Percentiles rank a stretch among this genome's conserved stretches.
These are phyloP conservation scores for Puya raimondii DNA, from an alignment of 176 grass and related monocot species.

Conservation along the genomic window DNA sequence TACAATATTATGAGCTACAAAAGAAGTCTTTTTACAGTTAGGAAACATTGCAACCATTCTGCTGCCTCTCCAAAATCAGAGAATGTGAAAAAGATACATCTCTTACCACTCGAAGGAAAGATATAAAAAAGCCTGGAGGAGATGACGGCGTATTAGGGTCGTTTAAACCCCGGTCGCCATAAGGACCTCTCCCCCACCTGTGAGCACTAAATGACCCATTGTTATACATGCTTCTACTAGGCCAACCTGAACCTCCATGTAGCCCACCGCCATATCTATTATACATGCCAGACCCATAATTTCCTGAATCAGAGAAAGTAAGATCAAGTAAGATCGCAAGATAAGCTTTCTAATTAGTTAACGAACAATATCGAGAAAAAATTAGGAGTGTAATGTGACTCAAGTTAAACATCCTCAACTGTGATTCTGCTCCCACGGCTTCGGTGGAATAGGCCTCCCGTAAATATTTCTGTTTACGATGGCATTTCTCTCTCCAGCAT, in stretches of 20 bases:
- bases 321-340: no score
- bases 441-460: slow-evolving; percentile 5
- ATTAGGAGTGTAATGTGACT: no score
- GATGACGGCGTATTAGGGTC: slow-evolving; percentile 9
- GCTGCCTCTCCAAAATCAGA: neutral
- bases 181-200: slow-evolving; percentile 15
- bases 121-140: slow-evolving; percentile 15
- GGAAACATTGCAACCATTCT: neutral
- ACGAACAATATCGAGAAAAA: no score
- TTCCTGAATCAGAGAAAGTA: neutral
- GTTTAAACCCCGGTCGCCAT: slow-evolving; percentile 14
- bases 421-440: slow-evolving; percentile 10
- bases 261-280: neutral
- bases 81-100: neutral
- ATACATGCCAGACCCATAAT: slow-evolving; percentile 16
- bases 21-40: neutral
- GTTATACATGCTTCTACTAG: slow-evolving; percentile 14
- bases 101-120: slow-evolving; percentile 21
- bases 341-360: no score
- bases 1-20: neutral
- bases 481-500: slow-evolving; percentile 6
- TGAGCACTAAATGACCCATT: slow-evolving; percentile 15
- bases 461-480: neutral
- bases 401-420: neutral
- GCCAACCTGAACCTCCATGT: slow-evolving; percentile 9